Base-by-base conservation (phyloP, 2,329 filamentous ascomycete species). In the Cladosporium sp. region DNA sequence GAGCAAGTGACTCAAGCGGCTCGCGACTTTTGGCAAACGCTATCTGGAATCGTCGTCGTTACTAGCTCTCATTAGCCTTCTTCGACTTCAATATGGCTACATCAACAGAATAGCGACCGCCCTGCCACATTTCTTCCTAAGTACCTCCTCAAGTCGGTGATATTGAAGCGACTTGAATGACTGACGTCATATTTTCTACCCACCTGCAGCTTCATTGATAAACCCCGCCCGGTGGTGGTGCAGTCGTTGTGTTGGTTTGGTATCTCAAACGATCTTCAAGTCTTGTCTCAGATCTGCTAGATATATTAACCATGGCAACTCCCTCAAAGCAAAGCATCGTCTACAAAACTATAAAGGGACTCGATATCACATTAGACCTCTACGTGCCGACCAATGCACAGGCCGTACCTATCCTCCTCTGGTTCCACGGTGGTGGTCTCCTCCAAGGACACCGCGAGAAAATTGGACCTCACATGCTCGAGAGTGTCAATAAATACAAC, bases 361-460 rank as follows among this genome's bases (percentile, higher is more conserved):
- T 71, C 7, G 67, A 72, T 1, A 70, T 72, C 16, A 55, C 66
- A 6, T 53, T 72, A 6, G 69, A 72, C 59, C 62, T 73, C 11
- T 69, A 70, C 56, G 52, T 72, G n/a, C 70, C 70, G 3, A 21
- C 61, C 26, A 37, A 68, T 8, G 67, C 66, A 31, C 53, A 68
- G 40, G 63, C 67, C 16, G 37, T 68, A 3, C 69, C 69, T 1
- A 58, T 73, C 23, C 66, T 72, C 18, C 67, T 73, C 28, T 73
- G 70, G 70, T 72, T 68, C 52, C 71, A 73, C 35, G 71, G 71
- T 14, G 70, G 74, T 12, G 74, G 74, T 11, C 69, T 76, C 2
- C 68, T 76, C 12, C 74, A 76, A 71, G 73, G 73, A 23, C 67
- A 70, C 26, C 68, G 73, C 12, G 61, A 62, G 5, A 57, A 52